These are phyloP conservation scores for Thymus mandschuricus DNA, from an alignment of 257 asterid species.

Conservation along the genomic window DNA sequence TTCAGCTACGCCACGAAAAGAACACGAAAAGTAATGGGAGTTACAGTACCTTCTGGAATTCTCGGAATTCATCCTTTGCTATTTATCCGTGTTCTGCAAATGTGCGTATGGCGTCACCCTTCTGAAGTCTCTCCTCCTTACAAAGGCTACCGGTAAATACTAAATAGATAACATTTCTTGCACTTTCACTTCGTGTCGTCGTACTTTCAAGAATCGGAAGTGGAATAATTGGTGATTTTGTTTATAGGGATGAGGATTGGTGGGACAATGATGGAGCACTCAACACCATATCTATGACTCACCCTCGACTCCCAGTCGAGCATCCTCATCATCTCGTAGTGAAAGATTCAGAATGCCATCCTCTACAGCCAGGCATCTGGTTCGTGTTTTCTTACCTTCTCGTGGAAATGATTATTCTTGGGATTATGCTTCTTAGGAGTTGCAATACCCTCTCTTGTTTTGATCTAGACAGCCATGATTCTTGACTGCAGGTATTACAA, in stretches of 20 bases:
- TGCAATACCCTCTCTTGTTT: background rate
- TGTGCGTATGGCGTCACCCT: slow-evolving; percentile 88
- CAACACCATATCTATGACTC: slow-evolving; percentile 97
- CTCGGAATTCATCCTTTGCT: slow-evolving; percentile 82
- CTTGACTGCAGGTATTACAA: slow-evolving; percentile 75
- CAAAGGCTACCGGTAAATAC: slow-evolving; percentile 83
- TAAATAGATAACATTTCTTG: background rate
- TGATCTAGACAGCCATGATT: background rate
- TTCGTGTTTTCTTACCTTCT: slow-evolving; percentile 36
- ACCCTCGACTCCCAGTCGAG: slow-evolving; percentile 90
- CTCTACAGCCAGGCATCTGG: slow-evolving; percentile 94
- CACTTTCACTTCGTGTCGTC: background rate
- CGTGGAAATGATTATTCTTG: background rate
- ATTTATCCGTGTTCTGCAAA: slow-evolving; percentile 84
- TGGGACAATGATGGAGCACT: slow-evolving; percentile 99
- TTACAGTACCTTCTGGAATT: slow-evolving; percentile 82
- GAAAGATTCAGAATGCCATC: slow-evolving; percentile 86
- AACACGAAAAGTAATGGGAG: slow-evolving; percentile 65
- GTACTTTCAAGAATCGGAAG: slow-evolving; percentile 7
- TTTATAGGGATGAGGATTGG: slow-evolving; percentile 92
- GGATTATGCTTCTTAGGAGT: background rate
- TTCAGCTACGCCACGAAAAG: slow-evolving; percentile 96
- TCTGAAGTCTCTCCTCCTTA: slow-evolving; percentile 74
- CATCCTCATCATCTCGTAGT: slow-evolving; percentile 70
- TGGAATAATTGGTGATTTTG: background rate